A percentile compares a stretch with the other conserved stretches of the same genome.
Conservation (phyloP, 768 basidiomycete genomes). For the Auricularia sp. region DNA sequence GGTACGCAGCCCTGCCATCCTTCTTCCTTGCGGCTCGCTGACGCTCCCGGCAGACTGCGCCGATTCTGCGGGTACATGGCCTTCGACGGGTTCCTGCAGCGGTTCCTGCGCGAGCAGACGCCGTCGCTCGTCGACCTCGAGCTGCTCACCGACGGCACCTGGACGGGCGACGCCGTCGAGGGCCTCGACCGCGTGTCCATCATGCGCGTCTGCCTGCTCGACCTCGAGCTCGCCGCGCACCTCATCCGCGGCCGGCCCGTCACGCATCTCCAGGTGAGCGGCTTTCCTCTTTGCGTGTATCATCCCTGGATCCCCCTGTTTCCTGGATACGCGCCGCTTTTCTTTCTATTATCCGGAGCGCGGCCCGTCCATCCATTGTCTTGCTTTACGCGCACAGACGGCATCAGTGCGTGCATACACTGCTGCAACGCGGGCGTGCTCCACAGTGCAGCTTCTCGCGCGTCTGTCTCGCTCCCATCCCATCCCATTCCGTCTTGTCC, state of each 20-base stretch:
- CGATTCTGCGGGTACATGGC: conserved; percentile 1
- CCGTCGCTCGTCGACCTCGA: background rate
- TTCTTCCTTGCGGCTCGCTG: no score
- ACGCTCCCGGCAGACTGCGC: background rate
- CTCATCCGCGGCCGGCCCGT: background rate
- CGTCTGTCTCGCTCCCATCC: no score
- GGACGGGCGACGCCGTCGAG: background rate
- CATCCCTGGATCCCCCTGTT: no score
- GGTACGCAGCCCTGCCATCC: background rate
- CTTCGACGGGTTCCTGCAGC: background rate
- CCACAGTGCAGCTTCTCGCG: no score
- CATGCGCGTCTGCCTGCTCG: conserved; percentile 1
- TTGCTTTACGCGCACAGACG: background rate
- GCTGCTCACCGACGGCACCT: background rate
- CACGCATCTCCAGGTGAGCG: background rate
- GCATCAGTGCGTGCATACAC: background rate
- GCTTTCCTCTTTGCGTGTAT: background rate
- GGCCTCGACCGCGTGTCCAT: background rate
- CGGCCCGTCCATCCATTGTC: background rate
- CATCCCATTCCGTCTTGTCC: no score
- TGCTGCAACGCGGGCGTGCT: no score
- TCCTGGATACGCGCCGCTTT: no score
- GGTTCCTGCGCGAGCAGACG: background rate
- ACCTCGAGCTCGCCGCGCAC: background rate
- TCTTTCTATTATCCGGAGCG: background rate